Evolutionary conservation across 352 stramenopile species (phyloP).

Genomic region (Pythium coloratum): DNA sequence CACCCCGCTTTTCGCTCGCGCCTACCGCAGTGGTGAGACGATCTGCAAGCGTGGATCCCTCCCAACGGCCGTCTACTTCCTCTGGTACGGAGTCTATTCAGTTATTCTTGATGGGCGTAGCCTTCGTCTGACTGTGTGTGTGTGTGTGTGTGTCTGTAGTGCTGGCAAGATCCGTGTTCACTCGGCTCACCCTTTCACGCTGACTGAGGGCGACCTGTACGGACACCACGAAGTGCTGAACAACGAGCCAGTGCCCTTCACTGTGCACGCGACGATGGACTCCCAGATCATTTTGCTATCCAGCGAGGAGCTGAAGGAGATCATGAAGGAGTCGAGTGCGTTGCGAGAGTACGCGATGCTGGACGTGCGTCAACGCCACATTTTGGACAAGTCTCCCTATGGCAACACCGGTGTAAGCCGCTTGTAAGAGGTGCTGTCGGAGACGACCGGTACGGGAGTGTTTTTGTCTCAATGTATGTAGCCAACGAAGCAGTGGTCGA

Average conservation of each 20-base stretch:
- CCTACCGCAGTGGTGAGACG: slow-evolving; percentile 60
- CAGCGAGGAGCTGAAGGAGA: slow-evolving; percentile 54
- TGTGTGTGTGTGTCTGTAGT: slow-evolving; percentile 26
- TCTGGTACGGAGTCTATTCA: slow-evolving; percentile 42
- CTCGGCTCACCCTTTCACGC: slow-evolving; percentile 61
- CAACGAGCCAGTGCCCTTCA: slow-evolving; percentile 76
- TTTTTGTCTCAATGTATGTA: not conserved
- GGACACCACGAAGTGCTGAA: slow-evolving; percentile 66
- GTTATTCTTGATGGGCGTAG: not conserved
- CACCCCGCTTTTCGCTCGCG: slow-evolving; percentile 72
- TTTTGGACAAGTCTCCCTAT: not conserved
- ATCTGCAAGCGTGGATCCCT: slow-evolving; percentile 67
- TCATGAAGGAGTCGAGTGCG: slow-evolving; percentile 44
- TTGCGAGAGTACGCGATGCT: slow-evolving; percentile 22
- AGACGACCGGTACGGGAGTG: not conserved
- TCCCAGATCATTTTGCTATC: slow-evolving; percentile 71
- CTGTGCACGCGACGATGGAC: slow-evolving; percentile 42
- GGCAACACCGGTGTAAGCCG: slow-evolving; percentile 11
- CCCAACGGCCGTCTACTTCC: slow-evolving; percentile 76
- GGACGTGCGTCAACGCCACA: slow-evolving; percentile 16
- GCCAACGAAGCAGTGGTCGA: not conserved
- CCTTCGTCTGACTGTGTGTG: not conserved
- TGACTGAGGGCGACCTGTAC: slow-evolving; percentile 57
- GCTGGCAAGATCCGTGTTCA: slow-evolving; percentile 62
- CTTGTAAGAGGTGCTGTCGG: slow-evolving; percentile 2